Evolutionary conservation across 1,284 basidiomycete species (phyloP), one percentile per base, ranked within the genome.

Genomic region (Ceratorhiza oryzae-sativae): DNA sequence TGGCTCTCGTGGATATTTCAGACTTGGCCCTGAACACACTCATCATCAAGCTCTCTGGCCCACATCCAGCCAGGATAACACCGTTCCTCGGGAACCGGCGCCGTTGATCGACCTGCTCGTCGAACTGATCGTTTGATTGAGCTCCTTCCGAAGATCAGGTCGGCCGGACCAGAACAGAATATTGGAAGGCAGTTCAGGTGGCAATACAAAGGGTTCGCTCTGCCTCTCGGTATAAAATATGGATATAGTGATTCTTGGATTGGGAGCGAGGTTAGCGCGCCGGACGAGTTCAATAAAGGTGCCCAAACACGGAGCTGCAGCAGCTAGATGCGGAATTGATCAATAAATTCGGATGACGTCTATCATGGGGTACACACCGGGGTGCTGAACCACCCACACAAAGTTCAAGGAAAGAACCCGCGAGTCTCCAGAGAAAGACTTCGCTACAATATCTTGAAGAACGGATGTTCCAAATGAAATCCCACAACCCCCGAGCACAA

Each of bases 31-130:
- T 18, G 8, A 32, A 36, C 12, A 88, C 86, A 62, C 87, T 85
- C 62, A 85, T 84, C 1, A 84, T 84, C 61, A 92, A 80, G 25
- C 82, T 81, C 1, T 78, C 73, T 0, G 91, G 90, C 0, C 90
- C 91, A 77, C 90, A 92, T 27, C 87, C 86, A 39, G 83, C 88
- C 1, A 92, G 85, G 10, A 90, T 80, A 68, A 90, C 82, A 20
- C 91, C 91, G 0, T 83, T 84, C 15, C 86, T 81, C 23, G 41
- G 3, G 79, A 78, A 59, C 81, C n/a, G 85, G 79, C 3, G 79
- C 79, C 34, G 85, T 82, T 1, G 87, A 84, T 48, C 84, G 82
- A 39, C 82, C 80, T 59, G 88, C 83, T 45, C 85, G 82, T 55
- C 79, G 79, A 48, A 86, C 83, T 6, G 90, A 77, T 48, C 84